A percentile compares a stretch with the other conserved stretches of the same genome.
Evolutionary conservation across 257 asterid genomes (phyloP).

Genomic region (Solanum etuberosum): DNA sequence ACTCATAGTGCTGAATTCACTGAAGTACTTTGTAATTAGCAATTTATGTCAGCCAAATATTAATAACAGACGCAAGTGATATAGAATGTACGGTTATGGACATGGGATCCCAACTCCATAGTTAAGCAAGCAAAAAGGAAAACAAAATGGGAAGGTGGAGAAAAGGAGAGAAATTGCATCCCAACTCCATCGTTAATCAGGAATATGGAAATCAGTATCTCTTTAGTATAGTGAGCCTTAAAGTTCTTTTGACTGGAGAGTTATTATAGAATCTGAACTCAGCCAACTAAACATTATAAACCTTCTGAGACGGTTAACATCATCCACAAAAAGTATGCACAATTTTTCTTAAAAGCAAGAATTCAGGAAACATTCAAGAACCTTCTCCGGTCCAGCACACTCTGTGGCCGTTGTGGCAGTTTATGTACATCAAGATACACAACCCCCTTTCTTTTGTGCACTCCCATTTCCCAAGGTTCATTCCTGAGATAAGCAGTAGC

Average conservation of each 20-base stretch:
- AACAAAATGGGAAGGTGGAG: not conserved
- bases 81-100: not conserved
- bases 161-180: not conserved
- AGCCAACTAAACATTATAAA: not conserved
- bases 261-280: not conserved
- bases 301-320: not conserved
- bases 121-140: not conserved
- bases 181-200: not conserved
- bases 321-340: not conserved
- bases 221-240: not conserved
- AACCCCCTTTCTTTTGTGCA: constrained; percentile 86
- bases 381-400: constrained; percentile 89
- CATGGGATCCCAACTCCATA: not conserved
- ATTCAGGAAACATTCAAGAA: constrained; percentile 4
- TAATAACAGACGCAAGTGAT: not conserved
- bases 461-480: constrained; percentile 99
- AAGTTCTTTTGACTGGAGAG: not conserved
- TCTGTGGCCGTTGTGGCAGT: constrained; percentile 83
- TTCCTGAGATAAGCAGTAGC: constrained; percentile 87
- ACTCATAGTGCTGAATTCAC: not conserved
- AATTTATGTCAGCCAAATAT: not conserved
- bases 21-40: not conserved
- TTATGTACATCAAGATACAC: constrained; percentile 93
- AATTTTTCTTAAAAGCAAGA: not conserved
- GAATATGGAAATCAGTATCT: not conserved